phyloP scores from a whole-genome alignment of 768 basidiomycete species.

The Trametes cubensis region DNA sequence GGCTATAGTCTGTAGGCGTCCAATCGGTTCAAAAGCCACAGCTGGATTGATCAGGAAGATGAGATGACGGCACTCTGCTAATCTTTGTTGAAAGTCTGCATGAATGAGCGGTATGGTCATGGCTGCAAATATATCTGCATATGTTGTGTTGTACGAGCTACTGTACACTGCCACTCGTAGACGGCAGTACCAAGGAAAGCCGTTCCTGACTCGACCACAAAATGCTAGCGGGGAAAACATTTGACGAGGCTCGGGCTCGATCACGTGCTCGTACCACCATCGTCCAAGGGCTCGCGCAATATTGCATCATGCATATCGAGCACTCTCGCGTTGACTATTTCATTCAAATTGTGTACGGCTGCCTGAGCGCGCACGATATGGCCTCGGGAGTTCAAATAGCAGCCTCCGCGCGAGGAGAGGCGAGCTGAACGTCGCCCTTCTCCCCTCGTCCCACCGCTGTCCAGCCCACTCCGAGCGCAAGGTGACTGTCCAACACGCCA shows the following conservation, averaged over 20 bases:
- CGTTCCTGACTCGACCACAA: background rate
- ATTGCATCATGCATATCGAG: conserved; percentile 18
- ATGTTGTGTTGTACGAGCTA: too few relatives aligned
- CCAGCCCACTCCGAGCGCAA: background rate
- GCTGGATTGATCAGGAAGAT: background rate
- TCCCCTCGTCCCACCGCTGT: conserved; percentile 1
- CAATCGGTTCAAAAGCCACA: too few relatives aligned
- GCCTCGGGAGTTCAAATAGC: conserved; percentile 7
- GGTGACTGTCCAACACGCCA: conserved; percentile 3
- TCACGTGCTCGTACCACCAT: conserved; percentile 9
- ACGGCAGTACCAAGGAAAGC: too few relatives aligned
- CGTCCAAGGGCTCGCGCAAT: conserved; percentile 15
- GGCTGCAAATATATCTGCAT: too few relatives aligned
- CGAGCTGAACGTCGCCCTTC: conserved; percentile 1
- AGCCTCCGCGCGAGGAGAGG: background rate
- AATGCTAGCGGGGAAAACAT: background rate
- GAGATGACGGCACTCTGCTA: too few relatives aligned
- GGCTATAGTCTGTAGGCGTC: too few relatives aligned
- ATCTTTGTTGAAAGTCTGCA: too few relatives aligned
- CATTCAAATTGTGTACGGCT: background rate
- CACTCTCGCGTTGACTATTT: background rate
- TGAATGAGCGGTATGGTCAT: too few relatives aligned
- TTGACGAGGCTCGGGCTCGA: too few relatives aligned
- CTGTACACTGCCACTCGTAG: too few relatives aligned
- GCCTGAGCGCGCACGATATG: background rate